Evolutionary conservation across 2,329 filamentous ascomycete genomes (phyloP).

Genomic region (Ceratocystiopsis brevicomis): DNA sequence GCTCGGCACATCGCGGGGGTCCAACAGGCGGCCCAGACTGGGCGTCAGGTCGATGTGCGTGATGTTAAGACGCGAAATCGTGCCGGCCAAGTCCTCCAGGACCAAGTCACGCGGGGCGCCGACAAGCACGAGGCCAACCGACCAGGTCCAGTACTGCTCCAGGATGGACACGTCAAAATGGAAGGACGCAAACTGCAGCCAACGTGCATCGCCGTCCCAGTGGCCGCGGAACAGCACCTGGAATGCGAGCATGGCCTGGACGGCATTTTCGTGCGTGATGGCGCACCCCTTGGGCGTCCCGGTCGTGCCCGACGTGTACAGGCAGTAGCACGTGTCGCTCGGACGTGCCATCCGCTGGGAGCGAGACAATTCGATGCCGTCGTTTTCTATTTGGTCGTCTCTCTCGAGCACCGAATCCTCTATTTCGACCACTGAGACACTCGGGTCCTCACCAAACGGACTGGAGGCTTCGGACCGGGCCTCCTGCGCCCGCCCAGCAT

Average conservation of each 20-base stretch:
- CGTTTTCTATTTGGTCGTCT: no score
- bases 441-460: no score
- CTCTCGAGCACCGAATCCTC: conserved; percentile 10
- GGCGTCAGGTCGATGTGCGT: conserved; percentile 88
- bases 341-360: conserved; percentile 11
- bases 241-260: conserved; percentile 80
- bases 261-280: conserved; percentile 71
- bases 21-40: conserved; percentile 60
- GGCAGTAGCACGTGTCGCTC: conserved; percentile 54
- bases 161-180: conserved; percentile 89
- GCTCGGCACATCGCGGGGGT: conserved; percentile 62
- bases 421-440: conserved; percentile 12
- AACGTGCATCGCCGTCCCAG: conserved; percentile 56
- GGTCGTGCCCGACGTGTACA: conserved; percentile 78
- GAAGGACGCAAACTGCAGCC: conserved; percentile 84
- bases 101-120: conserved; percentile 69
- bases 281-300: conserved; percentile 76
- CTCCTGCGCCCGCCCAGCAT: conserved; percentile 11
- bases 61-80: conserved; percentile 53
- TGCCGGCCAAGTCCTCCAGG: conserved; percentile 59
- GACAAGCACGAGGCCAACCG: conserved; percentile 67
- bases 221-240: conserved; percentile 56
- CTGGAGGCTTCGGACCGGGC: conserved; percentile 13
- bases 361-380: no score
- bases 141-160: conserved; percentile 94